Evolutionary conservation across 495 filamentous ascomycete genomes (phyloP).

Genomic region (Podospora pseudoanserina): DNA sequence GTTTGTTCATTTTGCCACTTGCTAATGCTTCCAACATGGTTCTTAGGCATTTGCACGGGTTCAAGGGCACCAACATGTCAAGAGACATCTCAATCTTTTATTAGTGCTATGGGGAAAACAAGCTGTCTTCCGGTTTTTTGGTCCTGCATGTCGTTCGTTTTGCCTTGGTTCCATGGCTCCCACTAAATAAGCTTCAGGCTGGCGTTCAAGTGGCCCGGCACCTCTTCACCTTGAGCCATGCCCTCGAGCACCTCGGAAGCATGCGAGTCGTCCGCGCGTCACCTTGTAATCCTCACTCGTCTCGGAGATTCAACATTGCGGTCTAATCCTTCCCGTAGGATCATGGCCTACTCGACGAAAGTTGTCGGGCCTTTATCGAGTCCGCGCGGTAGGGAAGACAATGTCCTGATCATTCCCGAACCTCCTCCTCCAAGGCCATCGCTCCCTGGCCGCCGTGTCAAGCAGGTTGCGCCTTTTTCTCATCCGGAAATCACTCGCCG

Average conservation of each 20-base stretch:
- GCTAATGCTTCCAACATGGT: not conserved
- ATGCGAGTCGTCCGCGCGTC: conserved; percentile 7
- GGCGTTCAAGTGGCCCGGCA: conserved; percentile 2
- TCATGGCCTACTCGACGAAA: not conserved
- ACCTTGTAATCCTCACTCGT: not conserved
- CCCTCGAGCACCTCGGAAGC: not conserved
- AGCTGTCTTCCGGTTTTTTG: not conserved
- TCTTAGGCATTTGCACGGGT: not conserved
- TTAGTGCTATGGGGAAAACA: not conserved
- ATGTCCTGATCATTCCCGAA: not conserved
- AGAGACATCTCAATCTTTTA: not conserved
- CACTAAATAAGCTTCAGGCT: not conserved
- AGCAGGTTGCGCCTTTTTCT: not conserved
- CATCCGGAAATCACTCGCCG: not conserved
- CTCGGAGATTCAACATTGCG: not conserved
- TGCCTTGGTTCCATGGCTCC: not conserved
- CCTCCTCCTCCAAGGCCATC: not conserved
- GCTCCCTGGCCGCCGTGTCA: not conserved
- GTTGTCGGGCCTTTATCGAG: not conserved
- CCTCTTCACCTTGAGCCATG: conserved; percentile 1
- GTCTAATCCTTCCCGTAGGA: not conserved
- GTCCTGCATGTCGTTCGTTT: not conserved
- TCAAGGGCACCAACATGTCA: not conserved
- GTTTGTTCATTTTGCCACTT: not conserved
- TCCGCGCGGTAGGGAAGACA: conserved; percentile 2